phyloP scores from a whole-genome alignment of 2,329 filamentous ascomycete genomes.

The Tolypocladium sp. region DNA sequence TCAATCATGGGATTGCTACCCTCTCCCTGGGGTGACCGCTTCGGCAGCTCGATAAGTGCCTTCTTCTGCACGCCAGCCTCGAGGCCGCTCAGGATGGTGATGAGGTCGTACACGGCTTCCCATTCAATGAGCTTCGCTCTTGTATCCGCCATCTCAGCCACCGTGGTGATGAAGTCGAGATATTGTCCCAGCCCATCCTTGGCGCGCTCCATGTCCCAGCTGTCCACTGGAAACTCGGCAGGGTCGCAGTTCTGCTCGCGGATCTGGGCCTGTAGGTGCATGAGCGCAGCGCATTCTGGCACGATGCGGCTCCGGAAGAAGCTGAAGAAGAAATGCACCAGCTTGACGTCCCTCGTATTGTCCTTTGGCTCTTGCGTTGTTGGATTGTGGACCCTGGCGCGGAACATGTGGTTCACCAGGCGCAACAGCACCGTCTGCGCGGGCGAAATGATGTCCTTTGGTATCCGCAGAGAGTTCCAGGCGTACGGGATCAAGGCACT shows the following conservation, averaged over 20 bases:
- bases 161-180: slow-evolving; percentile 83
- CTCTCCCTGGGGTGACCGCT: slow-evolving; percentile 13
- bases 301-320: slow-evolving; percentile 90
- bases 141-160: slow-evolving; percentile 77
- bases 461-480: slow-evolving; percentile 83
- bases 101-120: slow-evolving; percentile 82
- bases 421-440: slow-evolving; percentile 90
- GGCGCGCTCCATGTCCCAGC: slow-evolving; percentile 96
- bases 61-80: slow-evolving; percentile 84
- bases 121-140: slow-evolving; percentile 82
- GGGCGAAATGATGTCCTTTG: slow-evolving; percentile 92
- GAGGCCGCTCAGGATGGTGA: slow-evolving; percentile 77
- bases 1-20: slow-evolving; percentile 40
- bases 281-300: slow-evolving; percentile 87
- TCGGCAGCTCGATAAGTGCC: slow-evolving; percentile 44
- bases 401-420: slow-evolving; percentile 82
- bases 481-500: slow-evolving; percentile 85
- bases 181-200: slow-evolving; percentile 94
- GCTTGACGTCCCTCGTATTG: slow-evolving; percentile 47
- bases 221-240: slow-evolving; percentile 84
- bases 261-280: slow-evolving; percentile 88
- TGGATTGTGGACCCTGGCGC: slow-evolving; percentile 37
- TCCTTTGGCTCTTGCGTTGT: slow-evolving; percentile 39
- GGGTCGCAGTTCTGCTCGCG: slow-evolving; percentile 65
- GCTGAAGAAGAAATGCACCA: slow-evolving; percentile 82